phyloP scores from a whole-genome alignment of 2,329 filamentous ascomycete genomes.

The Apiospora sp. region DNA sequence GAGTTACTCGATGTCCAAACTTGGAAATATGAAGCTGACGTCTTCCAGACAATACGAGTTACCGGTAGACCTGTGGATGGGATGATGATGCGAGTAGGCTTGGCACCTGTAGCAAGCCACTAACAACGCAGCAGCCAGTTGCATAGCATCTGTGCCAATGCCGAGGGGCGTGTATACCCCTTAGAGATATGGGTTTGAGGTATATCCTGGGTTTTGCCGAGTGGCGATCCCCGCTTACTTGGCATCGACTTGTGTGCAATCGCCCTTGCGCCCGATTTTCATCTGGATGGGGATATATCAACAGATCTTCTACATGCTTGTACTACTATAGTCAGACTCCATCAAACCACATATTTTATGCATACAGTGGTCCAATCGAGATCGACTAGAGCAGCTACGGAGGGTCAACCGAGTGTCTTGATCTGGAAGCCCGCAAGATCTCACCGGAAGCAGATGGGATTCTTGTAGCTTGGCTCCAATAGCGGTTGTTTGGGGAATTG shows the following conservation, averaged over 20 bases:
- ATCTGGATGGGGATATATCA: too few relatives aligned
- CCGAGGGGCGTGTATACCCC: too few relatives aligned
- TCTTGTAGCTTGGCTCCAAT: not conserved
- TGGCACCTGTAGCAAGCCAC: not conserved
- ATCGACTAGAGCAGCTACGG: not conserved
- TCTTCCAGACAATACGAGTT: constrained; percentile 28
- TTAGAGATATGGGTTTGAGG: not conserved
- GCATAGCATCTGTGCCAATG: not conserved
- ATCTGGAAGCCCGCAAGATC: not conserved
- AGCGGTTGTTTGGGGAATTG: not conserved
- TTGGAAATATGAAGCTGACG: not conserved
- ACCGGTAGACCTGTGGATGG: constrained; percentile 30
- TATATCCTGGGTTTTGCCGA: not conserved
- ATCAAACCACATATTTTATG: not conserved
- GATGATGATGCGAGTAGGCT: constrained; percentile 33
- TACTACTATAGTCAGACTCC: too few relatives aligned
- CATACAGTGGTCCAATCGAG: not conserved
- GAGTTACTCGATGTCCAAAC: not conserved
- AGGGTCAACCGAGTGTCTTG: not conserved
- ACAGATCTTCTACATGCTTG: too few relatives aligned
- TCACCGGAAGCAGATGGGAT: not conserved
- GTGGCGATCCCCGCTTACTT: not conserved
- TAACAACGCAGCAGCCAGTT: not conserved
- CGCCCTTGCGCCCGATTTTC: not conserved
- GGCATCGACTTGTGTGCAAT: not conserved